Evolutionary conservation across 352 stramenopile species (phyloP).

Genomic region (Phytopythium vexans): DNA sequence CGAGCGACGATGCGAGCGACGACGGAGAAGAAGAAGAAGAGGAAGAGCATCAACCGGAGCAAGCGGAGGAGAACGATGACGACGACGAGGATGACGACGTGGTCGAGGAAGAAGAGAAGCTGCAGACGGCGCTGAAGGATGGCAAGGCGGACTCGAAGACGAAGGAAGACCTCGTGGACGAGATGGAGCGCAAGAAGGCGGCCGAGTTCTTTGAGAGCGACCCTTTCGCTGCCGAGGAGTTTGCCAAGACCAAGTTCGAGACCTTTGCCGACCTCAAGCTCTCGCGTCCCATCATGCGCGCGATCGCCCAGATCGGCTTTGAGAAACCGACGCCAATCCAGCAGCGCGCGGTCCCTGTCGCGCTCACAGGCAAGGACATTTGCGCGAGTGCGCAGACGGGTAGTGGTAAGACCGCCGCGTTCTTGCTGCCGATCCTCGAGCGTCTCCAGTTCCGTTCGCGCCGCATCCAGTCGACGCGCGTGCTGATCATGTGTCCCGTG

Average conservation of each 20-base stretch:
- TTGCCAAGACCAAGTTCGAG: constrained; percentile 83
- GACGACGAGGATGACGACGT: constrained; percentile 54
- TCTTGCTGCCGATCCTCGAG: constrained; percentile 97
- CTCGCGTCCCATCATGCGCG: constrained; percentile 95
- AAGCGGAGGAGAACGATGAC: constrained; percentile 37
- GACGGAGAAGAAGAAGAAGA: constrained; percentile 30
- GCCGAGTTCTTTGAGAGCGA: constrained; percentile 82
- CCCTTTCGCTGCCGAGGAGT: constrained; percentile 71
- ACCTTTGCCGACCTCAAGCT: constrained; percentile 97
- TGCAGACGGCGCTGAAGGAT: constrained; percentile 64
- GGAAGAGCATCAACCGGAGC: constrained; percentile 12
- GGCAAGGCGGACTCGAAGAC: constrained; percentile 46
- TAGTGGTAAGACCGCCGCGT: constrained; percentile 98
- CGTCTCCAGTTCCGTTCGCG: constrained; percentile 93
- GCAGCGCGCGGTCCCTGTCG: constrained; percentile 92
- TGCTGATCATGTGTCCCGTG: constrained; percentile 97
- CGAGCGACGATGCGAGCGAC: constrained; percentile 5
- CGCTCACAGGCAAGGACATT: constrained; percentile 95
- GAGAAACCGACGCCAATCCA: constrained; percentile 95
- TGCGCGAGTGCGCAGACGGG: constrained; percentile 96
- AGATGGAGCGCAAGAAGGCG: constrained; percentile 77
- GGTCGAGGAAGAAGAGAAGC: constrained; percentile 72
- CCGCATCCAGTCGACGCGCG: constrained; percentile 85
- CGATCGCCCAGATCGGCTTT: constrained; percentile 96
- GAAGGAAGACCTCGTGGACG: constrained; percentile 63